Evolutionary conservation across 768 basidiomycete genomes (phyloP).

Genomic region (Coprinopsis marcescibilis): DNA sequence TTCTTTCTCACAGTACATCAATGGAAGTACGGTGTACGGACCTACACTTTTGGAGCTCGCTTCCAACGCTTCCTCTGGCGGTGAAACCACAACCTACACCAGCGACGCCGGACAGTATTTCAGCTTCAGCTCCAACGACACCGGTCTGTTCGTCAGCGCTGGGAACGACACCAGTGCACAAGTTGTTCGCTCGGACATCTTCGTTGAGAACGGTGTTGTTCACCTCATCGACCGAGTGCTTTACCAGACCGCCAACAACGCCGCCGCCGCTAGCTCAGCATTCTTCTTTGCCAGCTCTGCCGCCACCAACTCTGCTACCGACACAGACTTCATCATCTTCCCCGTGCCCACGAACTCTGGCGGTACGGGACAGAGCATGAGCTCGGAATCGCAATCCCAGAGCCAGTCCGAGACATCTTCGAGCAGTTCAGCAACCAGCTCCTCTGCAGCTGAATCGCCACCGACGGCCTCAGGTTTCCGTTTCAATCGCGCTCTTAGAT

Average conservation of each 20-base stretch:
- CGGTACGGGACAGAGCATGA: too few relatives aligned
- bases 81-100: slow-evolving; percentile 21
- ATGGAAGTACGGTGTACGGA: slow-evolving; percentile 64
- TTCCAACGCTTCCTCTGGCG: slow-evolving; percentile 10
- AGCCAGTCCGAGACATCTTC: too few relatives aligned
- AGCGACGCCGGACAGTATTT: slow-evolving; percentile 55
- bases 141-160: slow-evolving; percentile 50
- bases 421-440: too few relatives aligned
- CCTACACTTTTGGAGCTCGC: slow-evolving; percentile 29
- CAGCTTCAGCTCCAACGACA: slow-evolving; percentile 45
- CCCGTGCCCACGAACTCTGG: background rate
- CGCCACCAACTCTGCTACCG: slow-evolving; percentile 36
- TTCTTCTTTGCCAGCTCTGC: slow-evolving; percentile 10
- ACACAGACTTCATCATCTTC: slow-evolving; percentile 32
- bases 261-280: slow-evolving; percentile 43
- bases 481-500: too few relatives aligned
- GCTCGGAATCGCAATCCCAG: too few relatives aligned
- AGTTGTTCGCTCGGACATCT: slow-evolving; percentile 53
- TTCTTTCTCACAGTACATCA: slow-evolving; percentile 45
- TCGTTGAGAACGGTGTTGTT: slow-evolving; percentile 63
- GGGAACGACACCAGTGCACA: slow-evolving; percentile 26
- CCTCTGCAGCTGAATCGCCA: too few relatives aligned
- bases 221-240: slow-evolving; percentile 57
- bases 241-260: slow-evolving; percentile 35
- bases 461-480: too few relatives aligned